These are phyloP conservation scores for Elaeis oleifera DNA, from an alignment of 202 grass and related monocot species.

Conservation along the genomic window DNA sequence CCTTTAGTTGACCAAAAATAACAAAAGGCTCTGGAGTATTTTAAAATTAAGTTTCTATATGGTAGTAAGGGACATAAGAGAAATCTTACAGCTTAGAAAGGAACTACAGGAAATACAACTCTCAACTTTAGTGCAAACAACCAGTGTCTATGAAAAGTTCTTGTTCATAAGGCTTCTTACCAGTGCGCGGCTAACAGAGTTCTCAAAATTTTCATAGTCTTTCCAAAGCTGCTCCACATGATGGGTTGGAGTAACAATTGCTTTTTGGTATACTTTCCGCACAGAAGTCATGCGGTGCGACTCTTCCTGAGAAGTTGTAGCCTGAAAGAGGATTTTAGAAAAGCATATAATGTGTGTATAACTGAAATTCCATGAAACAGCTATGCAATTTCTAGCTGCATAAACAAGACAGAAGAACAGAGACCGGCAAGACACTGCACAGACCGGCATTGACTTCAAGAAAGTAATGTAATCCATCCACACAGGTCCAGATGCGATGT, in stretches of 20 bases:
- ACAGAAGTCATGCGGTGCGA: slow-evolving; percentile 83
- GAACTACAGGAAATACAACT: background rate
- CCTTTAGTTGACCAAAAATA: no score
- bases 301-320: slow-evolving; percentile 58
- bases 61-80: background rate
- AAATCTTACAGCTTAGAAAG: background rate
- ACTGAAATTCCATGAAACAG: no score
- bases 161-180: slow-evolving; percentile 29
- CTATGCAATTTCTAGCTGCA: no score
- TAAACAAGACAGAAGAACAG: slow-evolving; percentile 13
- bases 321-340: slow-evolving; percentile 28
- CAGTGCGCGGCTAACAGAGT: slow-evolving; percentile 83
- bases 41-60: background rate
- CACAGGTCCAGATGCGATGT: slow-evolving; percentile 81
- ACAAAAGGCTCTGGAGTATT: no score
- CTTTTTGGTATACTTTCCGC: slow-evolving; percentile 87
- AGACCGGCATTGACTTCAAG: slow-evolving; percentile 86
- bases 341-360: background rate
- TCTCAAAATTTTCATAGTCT: slow-evolving; percentile 89
- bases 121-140: background rate
- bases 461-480: slow-evolving; percentile 98
- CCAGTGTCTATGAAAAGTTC: background rate
- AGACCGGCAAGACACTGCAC: slow-evolving; percentile 26
- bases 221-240: slow-evolving; percentile 91
- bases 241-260: slow-evolving; percentile 92